Conservation (phyloP, 192 early-diverging fungal species). For the Coemansia sp. region DNA sequence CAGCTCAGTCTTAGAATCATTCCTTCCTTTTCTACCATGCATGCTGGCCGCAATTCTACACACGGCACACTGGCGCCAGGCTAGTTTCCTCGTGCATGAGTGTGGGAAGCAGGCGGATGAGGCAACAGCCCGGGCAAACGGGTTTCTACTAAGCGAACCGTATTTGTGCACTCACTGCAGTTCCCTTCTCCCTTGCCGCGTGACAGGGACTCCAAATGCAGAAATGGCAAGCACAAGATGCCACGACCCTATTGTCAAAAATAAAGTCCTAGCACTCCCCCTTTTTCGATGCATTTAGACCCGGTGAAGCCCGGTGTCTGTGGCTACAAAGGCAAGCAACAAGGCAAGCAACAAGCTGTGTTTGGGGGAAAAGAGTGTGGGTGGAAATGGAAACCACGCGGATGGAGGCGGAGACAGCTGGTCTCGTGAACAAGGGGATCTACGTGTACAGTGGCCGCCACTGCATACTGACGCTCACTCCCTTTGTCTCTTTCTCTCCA, state of each 20-base stretch:
- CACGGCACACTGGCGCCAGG: neutral
- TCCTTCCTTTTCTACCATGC: neutral
- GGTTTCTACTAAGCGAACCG: neutral
- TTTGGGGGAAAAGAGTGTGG: neutral
- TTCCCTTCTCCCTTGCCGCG: neutral
- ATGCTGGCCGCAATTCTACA: neutral
- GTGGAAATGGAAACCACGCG: neutral
- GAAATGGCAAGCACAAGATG: neutral
- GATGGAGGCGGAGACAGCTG: neutral
- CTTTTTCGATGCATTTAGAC: neutral
- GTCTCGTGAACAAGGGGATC: constrained; percentile 2
- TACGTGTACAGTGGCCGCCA: neutral
- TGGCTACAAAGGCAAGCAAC: neutral
- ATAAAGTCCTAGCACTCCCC: neutral
- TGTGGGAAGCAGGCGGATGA: neutral
- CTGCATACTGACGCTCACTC: neutral
- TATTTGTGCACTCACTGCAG: neutral
- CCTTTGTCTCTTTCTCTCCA: neutral
- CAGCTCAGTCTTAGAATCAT: neutral
- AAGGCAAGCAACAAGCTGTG: neutral
- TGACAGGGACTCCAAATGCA: constrained; percentile 5
- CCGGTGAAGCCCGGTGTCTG: neutral
- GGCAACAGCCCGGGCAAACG: neutral
- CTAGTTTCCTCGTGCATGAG: neutral
- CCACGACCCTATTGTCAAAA: neutral